Evolutionary conservation across 169 alveolate species (phyloP), one percentile per base, ranked within the genome.

Genomic region (Plasmodium fragile): DNA sequence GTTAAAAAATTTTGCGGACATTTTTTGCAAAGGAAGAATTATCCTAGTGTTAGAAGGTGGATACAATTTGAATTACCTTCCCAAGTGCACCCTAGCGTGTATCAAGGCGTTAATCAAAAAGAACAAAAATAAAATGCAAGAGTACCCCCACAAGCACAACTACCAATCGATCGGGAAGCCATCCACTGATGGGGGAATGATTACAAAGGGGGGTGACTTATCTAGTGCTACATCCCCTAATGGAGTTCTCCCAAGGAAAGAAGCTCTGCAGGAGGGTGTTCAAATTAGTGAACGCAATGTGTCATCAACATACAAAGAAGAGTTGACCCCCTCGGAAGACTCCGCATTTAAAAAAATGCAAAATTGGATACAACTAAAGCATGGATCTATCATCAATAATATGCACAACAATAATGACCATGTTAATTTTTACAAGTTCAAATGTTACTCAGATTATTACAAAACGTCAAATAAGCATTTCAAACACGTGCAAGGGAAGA

Each of bases 31-130:
- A 49, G 99, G 99, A 0, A 96, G 99, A 91, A 92, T 98, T 7
- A 96, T 98, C 16, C 92, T 98, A 41, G 98, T 98, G 5, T 95
- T 98, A 34, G 99, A 98, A 92, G 99, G 99, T 32, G 99, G 99
- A 4, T 98, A 98, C 82, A 97, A 97, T 70, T 52, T 87, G 30
- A 84, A 75, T 39, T 87, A 87, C 45, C 75, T 93, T 2, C 93
- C 97, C 1, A 81, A 90, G 70, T 92, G 95, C 34, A 81, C 95
- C 10, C 81, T 95, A 81, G 92, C 94, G 8, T 92, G 95, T 45
- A 52, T 95, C 43, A 70, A 92, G 18, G 92, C 96, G 8, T 71
- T 94, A 53, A 89, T 95, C 1, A 83, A 65, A 78, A 89, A 92
- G 92, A 95, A 95, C 25, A 52, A 5, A 43, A 78, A 80, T 32